phyloP scores from a whole-genome alignment of 257 asterid species.

The Ehretia macrophylla region DNA sequence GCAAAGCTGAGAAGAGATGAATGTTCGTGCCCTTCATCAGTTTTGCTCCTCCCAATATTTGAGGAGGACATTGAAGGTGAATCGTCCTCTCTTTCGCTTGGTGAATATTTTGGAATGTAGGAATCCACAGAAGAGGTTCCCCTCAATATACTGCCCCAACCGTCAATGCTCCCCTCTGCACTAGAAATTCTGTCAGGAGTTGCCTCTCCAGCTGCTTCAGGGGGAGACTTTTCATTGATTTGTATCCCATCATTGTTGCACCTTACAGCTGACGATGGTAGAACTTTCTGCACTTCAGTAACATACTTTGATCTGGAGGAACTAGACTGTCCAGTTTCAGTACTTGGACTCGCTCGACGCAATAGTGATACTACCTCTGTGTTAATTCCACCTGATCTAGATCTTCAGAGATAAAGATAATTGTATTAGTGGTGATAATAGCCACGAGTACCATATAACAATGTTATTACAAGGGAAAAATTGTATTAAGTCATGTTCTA shows the following conservation, averaged over 20 bases:
- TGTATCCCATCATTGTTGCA: slow-evolving; percentile 38
- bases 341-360: slow-evolving; percentile 35
- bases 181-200: slow-evolving; percentile 28
- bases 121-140: slow-evolving; percentile 61
- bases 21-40: slow-evolving; percentile 12
- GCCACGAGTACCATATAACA: slow-evolving; percentile 1
- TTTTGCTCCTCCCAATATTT: slow-evolving; percentile 26
- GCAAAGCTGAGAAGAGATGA: slow-evolving; percentile 30
- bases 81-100: slow-evolving; percentile 38
- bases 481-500: too few relatives aligned
- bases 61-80: slow-evolving; percentile 23
- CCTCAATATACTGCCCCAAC: slow-evolving; percentile 28
- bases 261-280: not conserved
- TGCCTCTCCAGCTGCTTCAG: slow-evolving; percentile 24
- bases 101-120: slow-evolving; percentile 42
- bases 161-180: slow-evolving; percentile 39
- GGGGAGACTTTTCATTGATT: slow-evolving; percentile 14
- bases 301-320: slow-evolving; percentile 42
- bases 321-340: slow-evolving; percentile 31
- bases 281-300: slow-evolving; percentile 28
- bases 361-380: slow-evolving; percentile 25
- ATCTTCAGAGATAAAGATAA: slow-evolving; percentile 39
- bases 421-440: slow-evolving; percentile 14
- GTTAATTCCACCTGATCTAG: slow-evolving; percentile 27
- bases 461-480: not conserved